These are phyloP conservation scores for Neurospora terricola DNA, from an alignment of 495 filamentous ascomycete genomes.

Conservation along the genomic window DNA sequence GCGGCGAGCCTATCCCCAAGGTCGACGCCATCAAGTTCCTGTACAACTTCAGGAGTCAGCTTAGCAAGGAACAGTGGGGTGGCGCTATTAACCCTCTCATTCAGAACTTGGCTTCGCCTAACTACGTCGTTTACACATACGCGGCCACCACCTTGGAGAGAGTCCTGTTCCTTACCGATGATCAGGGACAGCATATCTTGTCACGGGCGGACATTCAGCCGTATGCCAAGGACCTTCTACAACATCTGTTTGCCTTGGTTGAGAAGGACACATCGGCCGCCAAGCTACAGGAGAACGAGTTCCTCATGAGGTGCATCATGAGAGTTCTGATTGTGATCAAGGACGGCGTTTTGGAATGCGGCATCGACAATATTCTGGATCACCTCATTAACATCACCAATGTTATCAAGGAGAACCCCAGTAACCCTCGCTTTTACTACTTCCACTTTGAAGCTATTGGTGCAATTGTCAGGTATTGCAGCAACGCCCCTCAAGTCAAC, in stretches of 20 bases:
- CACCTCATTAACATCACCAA: constrained; percentile 79
- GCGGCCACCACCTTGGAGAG: constrained; percentile 91
- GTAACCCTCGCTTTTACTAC: constrained; percentile 96
- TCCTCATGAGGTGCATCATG: constrained; percentile 97
- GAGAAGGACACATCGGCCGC: constrained; percentile 68
- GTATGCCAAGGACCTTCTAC: constrained; percentile 73
- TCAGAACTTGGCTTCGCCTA: constrained; percentile 72
- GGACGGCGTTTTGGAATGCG: constrained; percentile 60
- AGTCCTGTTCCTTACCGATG: constrained; percentile 68
- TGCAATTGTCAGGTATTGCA: constrained; percentile 79
- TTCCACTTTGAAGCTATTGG: constrained; percentile 94
- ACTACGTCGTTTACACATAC: constrained; percentile 96
- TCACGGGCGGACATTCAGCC: constrained; percentile 59
- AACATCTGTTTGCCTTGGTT: constrained; percentile 88
- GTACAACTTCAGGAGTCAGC: constrained; percentile 86
- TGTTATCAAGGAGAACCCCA: constrained; percentile 84
- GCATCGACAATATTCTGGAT: constrained; percentile 57
- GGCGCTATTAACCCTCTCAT: constrained; percentile 81
- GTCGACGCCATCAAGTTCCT: constrained; percentile 97
- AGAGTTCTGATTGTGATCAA: constrained; percentile 85
- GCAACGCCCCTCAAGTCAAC: constrained; percentile 54
- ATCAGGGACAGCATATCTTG: constrained; percentile 64
- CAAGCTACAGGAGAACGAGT: constrained; percentile 98
- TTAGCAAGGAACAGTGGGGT: constrained; percentile 77
- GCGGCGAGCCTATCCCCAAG: constrained; percentile 74